Evolutionary conservation across 1,284 basidiomycete species (phyloP), one percentile per base, ranked within the genome.

Genomic region (Cutaneotrichosporon sp.): DNA sequence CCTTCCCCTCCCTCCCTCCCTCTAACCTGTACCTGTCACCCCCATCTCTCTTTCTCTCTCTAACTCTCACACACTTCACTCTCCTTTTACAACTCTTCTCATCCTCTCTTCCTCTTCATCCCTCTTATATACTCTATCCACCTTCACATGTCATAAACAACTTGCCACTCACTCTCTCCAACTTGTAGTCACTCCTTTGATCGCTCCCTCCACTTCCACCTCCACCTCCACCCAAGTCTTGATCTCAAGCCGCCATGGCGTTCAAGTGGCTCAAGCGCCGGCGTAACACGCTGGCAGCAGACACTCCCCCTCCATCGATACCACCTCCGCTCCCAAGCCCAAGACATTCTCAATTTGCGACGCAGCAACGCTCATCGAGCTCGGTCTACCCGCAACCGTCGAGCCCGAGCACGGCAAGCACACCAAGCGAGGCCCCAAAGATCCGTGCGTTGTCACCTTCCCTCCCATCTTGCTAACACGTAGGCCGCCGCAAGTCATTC

Each of bases 401-500:
- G 16, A 51, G 21, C 7, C 49, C 49, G 11, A 30, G 21, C 49
- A 51, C 13, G 21, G 11, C 51, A 4, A n/a, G 51, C 9, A 34
- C 51, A 16, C 50, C 50, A 14, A 51, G 47, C 30, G 51, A 53
- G 31, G 51, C 26, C 14, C 55, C 55, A 5, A 56, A 56, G 55
- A 56, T 56, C 55, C 55, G 55, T 56, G 55, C 55, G 55, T 56
- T 18, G 31, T 30, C 49, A 10, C 30, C 51, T 9, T 18, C 51
- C 14, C 31, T 13, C 26, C 30, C 51, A 13, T 14, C 30, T 11
- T 8, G 5, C 51, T 52, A 11, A 30, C 26, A 30, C 32, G n/a
- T 50, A 60, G 58, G 58, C 50, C 58, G 58, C 9, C 58, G 58
- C 58, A 60, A 60, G 21, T 60, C 58, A n/a, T 60, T 60, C 58